Evolutionary conservation across 805 yeast genomes (phyloP).

Genomic region (Candida qinlingensis): DNA sequence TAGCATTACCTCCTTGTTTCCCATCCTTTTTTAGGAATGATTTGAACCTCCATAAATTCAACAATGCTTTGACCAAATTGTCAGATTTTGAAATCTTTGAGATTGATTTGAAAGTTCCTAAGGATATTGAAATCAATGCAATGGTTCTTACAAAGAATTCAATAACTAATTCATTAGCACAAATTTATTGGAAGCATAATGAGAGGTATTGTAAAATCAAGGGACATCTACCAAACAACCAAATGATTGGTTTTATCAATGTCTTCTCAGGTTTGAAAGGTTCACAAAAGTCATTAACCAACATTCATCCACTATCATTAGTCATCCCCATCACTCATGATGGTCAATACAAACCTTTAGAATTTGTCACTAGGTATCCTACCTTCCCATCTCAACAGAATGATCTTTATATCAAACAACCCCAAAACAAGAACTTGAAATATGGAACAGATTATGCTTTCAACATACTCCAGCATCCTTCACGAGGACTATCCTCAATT

Average conservation of each 20-base stretch:
- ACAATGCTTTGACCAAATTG: slow-evolving; percentile 69
- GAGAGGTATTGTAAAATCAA: slow-evolving; percentile 71
- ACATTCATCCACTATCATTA: slow-evolving; percentile 63
- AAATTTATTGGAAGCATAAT: slow-evolving; percentile 63
- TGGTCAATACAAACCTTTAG: slow-evolving; percentile 57
- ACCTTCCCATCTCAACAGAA: slow-evolving; percentile 61
- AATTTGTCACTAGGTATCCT: slow-evolving; percentile 69
- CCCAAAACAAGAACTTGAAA: slow-evolving; percentile 65
- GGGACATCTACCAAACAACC: slow-evolving; percentile 70
- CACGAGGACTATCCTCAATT: slow-evolving; percentile 13
- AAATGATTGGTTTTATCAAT: slow-evolving; percentile 64
- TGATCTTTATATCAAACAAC: slow-evolving; percentile 80
- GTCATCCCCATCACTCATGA: slow-evolving; percentile 71
- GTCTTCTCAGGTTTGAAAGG: slow-evolving; percentile 70
- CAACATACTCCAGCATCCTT: slow-evolving; percentile 47
- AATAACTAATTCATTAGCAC: slow-evolving; percentile 60
- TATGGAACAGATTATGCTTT: slow-evolving; percentile 60
- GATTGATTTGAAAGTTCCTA: slow-evolving; percentile 67
- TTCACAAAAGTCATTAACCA: slow-evolving; percentile 47
- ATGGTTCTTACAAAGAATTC: slow-evolving; percentile 42
- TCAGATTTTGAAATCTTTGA: slow-evolving; percentile 76
- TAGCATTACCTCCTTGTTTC: slow-evolving; percentile 80
- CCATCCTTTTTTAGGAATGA: slow-evolving; percentile 67
- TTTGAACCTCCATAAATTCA: slow-evolving; percentile 59
- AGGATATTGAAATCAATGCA: slow-evolving; percentile 62